Base-by-base conservation (phyloP, 305 asterid species). In the Rubia peregrina region DNA sequence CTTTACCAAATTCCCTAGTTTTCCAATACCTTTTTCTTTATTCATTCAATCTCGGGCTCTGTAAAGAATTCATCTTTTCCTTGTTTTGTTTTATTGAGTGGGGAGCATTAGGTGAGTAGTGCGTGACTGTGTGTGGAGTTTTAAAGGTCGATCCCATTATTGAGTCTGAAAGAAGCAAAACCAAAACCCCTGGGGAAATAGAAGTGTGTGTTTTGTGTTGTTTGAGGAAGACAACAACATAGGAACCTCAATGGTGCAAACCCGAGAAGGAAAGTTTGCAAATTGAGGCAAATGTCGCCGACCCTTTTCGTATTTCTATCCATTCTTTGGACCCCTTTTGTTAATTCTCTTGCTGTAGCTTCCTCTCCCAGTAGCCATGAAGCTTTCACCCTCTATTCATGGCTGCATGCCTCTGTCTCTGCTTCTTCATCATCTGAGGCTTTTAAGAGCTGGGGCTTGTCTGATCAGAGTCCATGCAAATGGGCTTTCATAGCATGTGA, bases 221-320 rank as follows among this genome's bases (percentile, higher is more conserved):
- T 66, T 40, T 41, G 74, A 61, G 76, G 33, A 69, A 72, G 68
- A 66, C 14, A 48, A 48, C 26, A 67, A 63, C 73, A 77, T 72
- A 67, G 75, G 61, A 77, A 70, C 76, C 69, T 73, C 59, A 73
- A 72, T 70, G 75, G 77, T 81, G 78, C 81, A 81, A 81, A 73
- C 83, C 85, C 83, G 63, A 77, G 84, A 77, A 78, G 80, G 73
- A 74, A 76, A 65, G 82, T 74, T 79, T 79, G 83, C 79, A 81
- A 81, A 67, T 79, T 81, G 83, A 81, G 79, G 81, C 83, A 81
- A 81, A 71, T 77, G 80, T 80, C 78, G 76, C 70, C 74, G 26
- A 69, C 71, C 68, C 46, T 70, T 49, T 76, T 79, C 69, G 60
- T 72, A 55, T 70, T 53, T 60, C 70, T 72, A 64, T n/a, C 56